Conservation (phyloP, 179 eudicot genomes). For the Vitellaria paradoxa region DNA sequence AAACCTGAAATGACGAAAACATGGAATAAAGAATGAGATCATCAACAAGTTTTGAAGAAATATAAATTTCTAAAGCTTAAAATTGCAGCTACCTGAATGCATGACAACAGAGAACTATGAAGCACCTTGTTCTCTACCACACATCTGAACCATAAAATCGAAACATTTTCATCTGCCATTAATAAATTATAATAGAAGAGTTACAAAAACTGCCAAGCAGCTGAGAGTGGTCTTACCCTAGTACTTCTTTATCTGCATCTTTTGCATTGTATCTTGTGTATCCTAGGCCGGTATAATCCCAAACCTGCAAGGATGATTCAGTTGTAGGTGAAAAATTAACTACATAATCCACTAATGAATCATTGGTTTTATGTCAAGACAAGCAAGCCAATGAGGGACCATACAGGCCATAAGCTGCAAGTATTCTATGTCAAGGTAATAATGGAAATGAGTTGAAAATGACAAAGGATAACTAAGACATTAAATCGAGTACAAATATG, state of each 20-base stretch:
- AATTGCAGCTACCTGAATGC: slow-evolving; percentile 57
- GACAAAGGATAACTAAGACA: background rate
- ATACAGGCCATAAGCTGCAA: background rate
- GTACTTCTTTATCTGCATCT: slow-evolving; percentile 76
- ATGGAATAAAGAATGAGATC: background rate
- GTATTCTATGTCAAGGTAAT: background rate
- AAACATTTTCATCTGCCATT: slow-evolving; percentile 21
- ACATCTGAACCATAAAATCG: slow-evolving; percentile 51
- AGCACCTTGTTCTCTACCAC: slow-evolving; percentile 99
- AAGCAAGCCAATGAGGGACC: background rate
- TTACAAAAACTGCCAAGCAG: slow-evolving; percentile 11
- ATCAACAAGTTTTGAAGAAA: background rate
- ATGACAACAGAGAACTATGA: slow-evolving; percentile 63
- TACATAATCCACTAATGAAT: background rate
- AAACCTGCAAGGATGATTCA: slow-evolving; percentile 51
- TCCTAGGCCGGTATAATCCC: slow-evolving; percentile 99
- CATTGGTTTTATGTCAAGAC: background rate
- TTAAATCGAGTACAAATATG: background rate
- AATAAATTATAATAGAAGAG: background rate
- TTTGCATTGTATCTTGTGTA: slow-evolving; percentile 91
- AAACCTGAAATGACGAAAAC: background rate
- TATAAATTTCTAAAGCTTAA: background rate
- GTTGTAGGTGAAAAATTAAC: background rate
- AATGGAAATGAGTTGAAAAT: background rate
- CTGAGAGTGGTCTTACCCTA: slow-evolving; percentile 61